Percentiles rank a stretch among this genome's conserved stretches.
phyloP scores from a whole-genome alignment of 257 asterid genomes.

The Ocimum tenuiflorum region DNA sequence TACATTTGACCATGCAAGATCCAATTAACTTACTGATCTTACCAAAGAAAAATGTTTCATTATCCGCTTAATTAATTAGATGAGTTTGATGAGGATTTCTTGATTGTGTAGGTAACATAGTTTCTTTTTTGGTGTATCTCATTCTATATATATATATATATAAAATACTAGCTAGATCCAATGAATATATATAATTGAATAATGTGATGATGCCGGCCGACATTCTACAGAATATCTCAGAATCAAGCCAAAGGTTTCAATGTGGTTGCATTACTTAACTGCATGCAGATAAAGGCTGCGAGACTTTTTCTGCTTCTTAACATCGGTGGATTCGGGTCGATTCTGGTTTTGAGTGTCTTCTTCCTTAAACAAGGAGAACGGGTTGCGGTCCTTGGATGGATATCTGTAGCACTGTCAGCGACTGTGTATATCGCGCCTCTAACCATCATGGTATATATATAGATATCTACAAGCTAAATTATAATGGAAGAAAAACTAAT shows the following conservation, averaged over 20 bases:
- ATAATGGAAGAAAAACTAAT: too few relatives aligned
- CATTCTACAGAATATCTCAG: constrained; percentile 37
- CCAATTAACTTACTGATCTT: neutral
- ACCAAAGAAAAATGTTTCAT: too few relatives aligned
- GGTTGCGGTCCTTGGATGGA: constrained; percentile 44
- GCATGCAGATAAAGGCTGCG: constrained; percentile 42
- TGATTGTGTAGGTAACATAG: constrained; percentile 34
- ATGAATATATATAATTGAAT: neutral
- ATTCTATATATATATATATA: too few relatives aligned
- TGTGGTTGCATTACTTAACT: constrained; percentile 37
- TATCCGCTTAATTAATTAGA: too few relatives aligned
- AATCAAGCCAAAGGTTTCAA: constrained; percentile 46
- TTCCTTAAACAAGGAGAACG: constrained; percentile 31
- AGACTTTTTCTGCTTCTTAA: constrained; percentile 26
- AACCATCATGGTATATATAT: constrained; percentile 58
- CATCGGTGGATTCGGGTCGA: constrained; percentile 35
- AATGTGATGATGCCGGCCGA: constrained; percentile 35
- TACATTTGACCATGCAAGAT: constrained; percentile 17
- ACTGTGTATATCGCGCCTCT: constrained; percentile 55
- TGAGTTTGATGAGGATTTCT: constrained; percentile 3
- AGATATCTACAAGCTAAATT: too few relatives aligned
- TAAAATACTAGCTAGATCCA: too few relatives aligned
- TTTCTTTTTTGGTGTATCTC: constrained; percentile 38
- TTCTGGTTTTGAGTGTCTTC: constrained; percentile 29
- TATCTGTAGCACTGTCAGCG: constrained; percentile 34